Evolutionary conservation across 2,329 filamentous ascomycete genomes (phyloP), one percentile per base, ranked within the genome.

Genomic region (Paecilomyces niveus): DNA sequence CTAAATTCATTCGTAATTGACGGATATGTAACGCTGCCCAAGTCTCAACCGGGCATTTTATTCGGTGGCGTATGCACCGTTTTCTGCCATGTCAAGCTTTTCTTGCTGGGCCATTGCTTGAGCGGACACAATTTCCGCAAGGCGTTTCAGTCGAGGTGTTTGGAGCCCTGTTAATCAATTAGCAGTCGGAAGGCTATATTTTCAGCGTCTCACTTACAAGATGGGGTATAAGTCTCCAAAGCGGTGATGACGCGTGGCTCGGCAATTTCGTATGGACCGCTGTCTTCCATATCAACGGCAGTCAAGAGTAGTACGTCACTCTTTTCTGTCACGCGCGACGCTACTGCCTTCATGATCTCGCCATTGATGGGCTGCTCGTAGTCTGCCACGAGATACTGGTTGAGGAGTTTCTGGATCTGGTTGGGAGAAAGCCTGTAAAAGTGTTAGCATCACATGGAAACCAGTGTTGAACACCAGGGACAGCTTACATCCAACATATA

Each of bases 301-400:
- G 93, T 89, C 53, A 99, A 82, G 58, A 99, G 85, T 56, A 99
- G 83, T 2, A 97, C 92, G 68, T 97, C 94, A 68, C 92, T 95
- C 86, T 99, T 99, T 79, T 99, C 94, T 1, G 93, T 97, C 53
- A 99, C 94, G 56, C 92, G 85, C 45, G 92, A 96, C 7, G 95
- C 94, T 56, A 99, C 95, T 7, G 94, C 94, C 80, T 99, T 99
- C 94, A 99, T 99, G 72, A 99, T 99, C 75, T 99, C 94, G 72
- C 93, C 94, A 70, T 99, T 97, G 76, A 99, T 99, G 39, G 94
- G 94, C 77, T 97, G 94, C 77, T 99, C 94, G 75, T 99, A 99
- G 76, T 99, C 94, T 60, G 94, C 94, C 58, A 99, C 93, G 54
- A 99, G 85, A 73, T 99, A 99, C 76, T 99, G 94, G 78, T 99